phyloP scores from a whole-genome alignment of 176 grass and related monocot species.

The Carex cristatella region DNA sequence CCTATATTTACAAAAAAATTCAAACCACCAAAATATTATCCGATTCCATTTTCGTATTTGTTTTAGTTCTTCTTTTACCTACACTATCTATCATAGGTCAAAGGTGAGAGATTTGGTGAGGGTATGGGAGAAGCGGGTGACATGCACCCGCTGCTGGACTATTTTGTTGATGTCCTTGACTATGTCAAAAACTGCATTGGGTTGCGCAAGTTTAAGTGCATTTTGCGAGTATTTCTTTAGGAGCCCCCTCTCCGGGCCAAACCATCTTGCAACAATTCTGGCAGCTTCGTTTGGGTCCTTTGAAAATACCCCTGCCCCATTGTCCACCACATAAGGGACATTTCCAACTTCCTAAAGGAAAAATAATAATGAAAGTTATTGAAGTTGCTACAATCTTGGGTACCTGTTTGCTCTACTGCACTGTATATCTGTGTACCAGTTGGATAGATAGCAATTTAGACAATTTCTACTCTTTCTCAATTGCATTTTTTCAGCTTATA shows the following conservation, averaged over 20 bases:
- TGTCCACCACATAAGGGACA: conserved; percentile 74
- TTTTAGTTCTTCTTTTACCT: background rate
- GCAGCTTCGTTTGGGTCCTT: conserved; percentile 53
- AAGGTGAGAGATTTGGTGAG: conserved; percentile 44
- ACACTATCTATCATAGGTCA: conserved; percentile 27
- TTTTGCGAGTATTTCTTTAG: conserved; percentile 44
- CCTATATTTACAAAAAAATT: conserved; percentile 30
- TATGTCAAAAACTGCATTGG: conserved; percentile 74
- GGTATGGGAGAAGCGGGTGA: conserved; percentile 41
- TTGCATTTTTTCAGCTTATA: background rate
- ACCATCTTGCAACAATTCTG: conserved; percentile 54
- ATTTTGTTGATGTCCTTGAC: conserved; percentile 69
- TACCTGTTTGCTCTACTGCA: background rate
- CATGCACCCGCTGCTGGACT: conserved; percentile 27
- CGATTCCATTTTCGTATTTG: conserved; percentile 1
- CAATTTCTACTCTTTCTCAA: background rate
- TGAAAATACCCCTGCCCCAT: conserved; percentile 66
- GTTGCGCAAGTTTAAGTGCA: conserved; percentile 68
- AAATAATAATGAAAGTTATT: background rate
- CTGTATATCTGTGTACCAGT: background rate
- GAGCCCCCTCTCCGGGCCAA: conserved; percentile 19
- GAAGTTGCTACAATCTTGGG: background rate
- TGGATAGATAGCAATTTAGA: background rate
- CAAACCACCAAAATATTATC: conserved; percentile 7
- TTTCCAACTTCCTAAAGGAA: conserved; percentile 65